A percentile compares a stretch with the other conserved stretches of the same genome.
Conservation (phyloP, 495 filamentous ascomycete genomes). For the Tuber aestivum region DNA sequence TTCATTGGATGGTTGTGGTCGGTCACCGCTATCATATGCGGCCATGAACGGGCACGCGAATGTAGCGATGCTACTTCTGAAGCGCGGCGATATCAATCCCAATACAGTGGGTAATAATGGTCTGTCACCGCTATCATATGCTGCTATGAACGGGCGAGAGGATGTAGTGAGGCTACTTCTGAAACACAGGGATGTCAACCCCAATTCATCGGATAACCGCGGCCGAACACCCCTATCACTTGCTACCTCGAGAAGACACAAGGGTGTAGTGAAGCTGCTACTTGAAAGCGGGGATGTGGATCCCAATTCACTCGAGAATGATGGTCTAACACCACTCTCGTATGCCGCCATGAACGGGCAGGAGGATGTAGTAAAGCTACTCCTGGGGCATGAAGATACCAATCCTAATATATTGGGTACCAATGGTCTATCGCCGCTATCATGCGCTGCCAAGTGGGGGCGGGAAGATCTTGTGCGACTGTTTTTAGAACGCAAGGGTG, state of each 20-base stretch:
- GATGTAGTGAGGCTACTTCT: neutral
- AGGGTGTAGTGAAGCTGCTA: neutral
- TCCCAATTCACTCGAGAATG: neutral
- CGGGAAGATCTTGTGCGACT: no score
- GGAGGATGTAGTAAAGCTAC: no score
- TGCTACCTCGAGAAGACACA: neutral
- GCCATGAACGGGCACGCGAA: neutral
- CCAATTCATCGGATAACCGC: neutral
- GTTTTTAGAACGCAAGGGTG: no score
- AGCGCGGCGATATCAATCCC: neutral
- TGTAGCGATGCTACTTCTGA: neutral
- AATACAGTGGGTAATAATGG: neutral
- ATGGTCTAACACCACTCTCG: neutral
- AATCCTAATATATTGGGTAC: no score
- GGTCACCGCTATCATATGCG: neutral
- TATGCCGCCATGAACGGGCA: no score
- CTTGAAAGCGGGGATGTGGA: neutral
- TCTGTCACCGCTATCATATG: neutral
- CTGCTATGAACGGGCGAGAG: neutral
- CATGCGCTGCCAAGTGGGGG: no score
- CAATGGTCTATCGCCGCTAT: no score
- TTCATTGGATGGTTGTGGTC: neutral
- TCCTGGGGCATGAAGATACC: no score
- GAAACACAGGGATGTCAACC: neutral
- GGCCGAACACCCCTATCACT: neutral